Percentiles rank a stretch among this genome's conserved stretches.
Conservation (phyloP, 2,329 filamentous ascomycete species). For the Cytospora leucostoma region DNA sequence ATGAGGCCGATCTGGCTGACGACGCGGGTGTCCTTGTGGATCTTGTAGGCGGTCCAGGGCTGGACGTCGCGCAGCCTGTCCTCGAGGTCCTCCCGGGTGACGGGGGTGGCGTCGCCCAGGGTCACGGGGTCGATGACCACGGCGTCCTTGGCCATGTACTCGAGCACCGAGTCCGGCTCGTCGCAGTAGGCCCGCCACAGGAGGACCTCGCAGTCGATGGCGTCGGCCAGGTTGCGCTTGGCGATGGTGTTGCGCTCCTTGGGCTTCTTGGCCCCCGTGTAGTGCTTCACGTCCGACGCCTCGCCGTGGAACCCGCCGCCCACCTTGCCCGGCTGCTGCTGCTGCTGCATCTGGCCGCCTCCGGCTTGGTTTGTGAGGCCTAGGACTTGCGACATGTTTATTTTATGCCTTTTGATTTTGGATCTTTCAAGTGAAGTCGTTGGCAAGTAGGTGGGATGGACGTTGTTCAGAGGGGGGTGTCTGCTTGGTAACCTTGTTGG, state of each 20-base stretch:
- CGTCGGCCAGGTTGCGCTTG: slow-evolving; percentile 42
- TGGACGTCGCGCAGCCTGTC: slow-evolving; percentile 35
- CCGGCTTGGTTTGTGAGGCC: slow-evolving; percentile 4
- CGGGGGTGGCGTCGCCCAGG: slow-evolving; percentile 32
- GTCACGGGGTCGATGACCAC: slow-evolving; percentile 42
- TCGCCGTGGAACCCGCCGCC: slow-evolving; percentile 23
- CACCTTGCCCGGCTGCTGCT: slow-evolving; percentile 18
- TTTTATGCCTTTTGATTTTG: neutral
- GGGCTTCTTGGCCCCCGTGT: slow-evolving; percentile 33
- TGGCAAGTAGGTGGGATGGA: neutral
- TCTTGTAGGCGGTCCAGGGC: slow-evolving; percentile 36
- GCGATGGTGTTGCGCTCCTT: slow-evolving; percentile 41
- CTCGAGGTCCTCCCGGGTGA: slow-evolving; percentile 36
- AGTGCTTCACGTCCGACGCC: slow-evolving; percentile 27
- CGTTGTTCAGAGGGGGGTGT: neutral
- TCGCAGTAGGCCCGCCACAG: slow-evolving; percentile 43
- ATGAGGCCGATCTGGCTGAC: slow-evolving; percentile 44
- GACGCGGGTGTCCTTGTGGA: slow-evolving; percentile 36
- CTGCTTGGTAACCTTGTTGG: neutral
- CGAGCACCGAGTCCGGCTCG: slow-evolving; percentile 38
- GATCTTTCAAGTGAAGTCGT: neutral
- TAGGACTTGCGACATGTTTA: neutral
- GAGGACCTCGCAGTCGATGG: slow-evolving; percentile 41
- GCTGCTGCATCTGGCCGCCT: slow-evolving; percentile 6
- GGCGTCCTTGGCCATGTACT: slow-evolving; percentile 43